Percentiles rank a stretch among this genome's conserved stretches.
Conservation (phyloP, 306 rosid genomes). For the Psophocarpus tetragonolobus region DNA sequence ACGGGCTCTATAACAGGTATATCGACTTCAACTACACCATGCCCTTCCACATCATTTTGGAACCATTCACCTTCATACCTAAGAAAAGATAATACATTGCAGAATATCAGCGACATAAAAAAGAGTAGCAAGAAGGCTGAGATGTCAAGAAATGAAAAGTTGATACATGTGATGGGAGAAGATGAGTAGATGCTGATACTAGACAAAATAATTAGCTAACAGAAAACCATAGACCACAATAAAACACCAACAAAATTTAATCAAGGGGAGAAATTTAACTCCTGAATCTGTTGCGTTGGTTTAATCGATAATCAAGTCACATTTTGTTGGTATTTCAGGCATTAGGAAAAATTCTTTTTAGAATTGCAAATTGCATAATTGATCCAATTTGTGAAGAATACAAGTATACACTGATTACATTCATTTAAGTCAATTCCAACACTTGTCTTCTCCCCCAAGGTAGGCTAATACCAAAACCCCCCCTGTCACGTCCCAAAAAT, state of each 20-base stretch:
- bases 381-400: too few relatives aligned
- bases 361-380: too few relatives aligned
- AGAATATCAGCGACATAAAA: slow-evolving; percentile 19
- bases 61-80: slow-evolving; percentile 99
- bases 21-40: slow-evolving; percentile 93
- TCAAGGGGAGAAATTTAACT: neutral
- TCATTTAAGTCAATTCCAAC: too few relatives aligned
- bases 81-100: slow-evolving; percentile 25
- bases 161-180: neutral
- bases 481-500: too few relatives aligned
- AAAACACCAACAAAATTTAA: too few relatives aligned
- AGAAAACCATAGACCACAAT: neutral
- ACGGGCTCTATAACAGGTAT: slow-evolving; percentile 83
- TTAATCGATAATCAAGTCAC: neutral
- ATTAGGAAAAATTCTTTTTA: too few relatives aligned
- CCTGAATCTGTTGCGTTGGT: neutral
- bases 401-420: too few relatives aligned
- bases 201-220: neutral
- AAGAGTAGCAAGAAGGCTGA: slow-evolving; percentile 15
- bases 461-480: too few relatives aligned
- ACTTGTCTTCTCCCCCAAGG: too few relatives aligned
- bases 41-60: slow-evolving; percentile 86
- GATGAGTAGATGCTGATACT: neutral
- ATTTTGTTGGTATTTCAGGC: neutral
- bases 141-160: slow-evolving; percentile 16